Base-by-base conservation (phyloP, 768 basidiomycete genomes). In the Suillus decipiens region DNA sequence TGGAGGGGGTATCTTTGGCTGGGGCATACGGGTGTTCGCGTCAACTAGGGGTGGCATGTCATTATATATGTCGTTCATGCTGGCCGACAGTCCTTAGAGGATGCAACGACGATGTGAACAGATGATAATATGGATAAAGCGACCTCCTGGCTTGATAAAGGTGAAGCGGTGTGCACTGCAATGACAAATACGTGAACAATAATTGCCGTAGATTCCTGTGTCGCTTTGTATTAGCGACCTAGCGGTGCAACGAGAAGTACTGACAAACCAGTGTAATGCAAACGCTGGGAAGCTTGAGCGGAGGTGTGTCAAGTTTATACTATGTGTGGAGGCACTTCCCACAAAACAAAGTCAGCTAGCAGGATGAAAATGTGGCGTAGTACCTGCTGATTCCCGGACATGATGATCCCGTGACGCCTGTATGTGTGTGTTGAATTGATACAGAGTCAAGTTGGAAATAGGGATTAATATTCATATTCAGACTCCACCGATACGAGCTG, bases 41-140 rank as follows among this genome's bases (percentile, higher is more conserved):
- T 75, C 71, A 14, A 71, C 75, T 14, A 75, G 64, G 1, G 47
- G 37, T 3, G 75, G 73, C 70, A 75, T 76, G 22, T 66, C 75
- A 5, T 61, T 63, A 66, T 62, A 75, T 19, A 39, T 19, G 36
- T 0, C 51, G 47, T 9, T 60, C 68, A 72, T 36, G 39, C 43
- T 66, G 28, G 10, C 31, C 5, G 36, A 11, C 60, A 65, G 69
- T 68, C 55, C 51, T 73, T 56, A 66, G 31, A 65, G 2, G 53
- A 47, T 53, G 34, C 43, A 58, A 62, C 24, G 47, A 70, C 73
- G 61, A 76, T 5, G 7, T 24, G 1, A 68, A 15, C 14, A 68
- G 15, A 24, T 19, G 24, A 56, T 39, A 11, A 51, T 19, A 51
- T 51, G 31, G 54, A 56, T 55, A 37, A 37, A 10, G 22, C 6